Conservation (phyloP, 495 filamentous ascomycete genomes). For the Annulohypoxylon moriforme region DNA sequence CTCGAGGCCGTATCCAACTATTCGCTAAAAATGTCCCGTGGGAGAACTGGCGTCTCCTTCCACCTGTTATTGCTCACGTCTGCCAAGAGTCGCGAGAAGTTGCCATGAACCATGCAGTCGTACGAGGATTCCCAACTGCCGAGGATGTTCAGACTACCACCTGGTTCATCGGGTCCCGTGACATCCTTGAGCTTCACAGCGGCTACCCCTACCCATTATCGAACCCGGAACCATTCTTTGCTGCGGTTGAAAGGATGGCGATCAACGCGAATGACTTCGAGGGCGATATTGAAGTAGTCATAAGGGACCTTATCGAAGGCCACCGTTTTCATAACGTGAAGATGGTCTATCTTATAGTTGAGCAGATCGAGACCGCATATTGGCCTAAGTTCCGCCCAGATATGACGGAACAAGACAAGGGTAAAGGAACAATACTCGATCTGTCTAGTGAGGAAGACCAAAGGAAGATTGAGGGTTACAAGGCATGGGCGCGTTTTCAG, state of each 20-base stretch:
- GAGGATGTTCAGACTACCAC: constrained; percentile 46
- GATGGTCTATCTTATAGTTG: constrained; percentile 45
- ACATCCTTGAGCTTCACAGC: constrained; percentile 47
- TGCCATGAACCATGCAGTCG: constrained; percentile 38
- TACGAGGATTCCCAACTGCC: constrained; percentile 47
- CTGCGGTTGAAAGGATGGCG: constrained; percentile 39
- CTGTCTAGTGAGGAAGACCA: constrained; percentile 41
- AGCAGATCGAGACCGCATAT: constrained; percentile 47
- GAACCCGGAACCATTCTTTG: constrained; percentile 48
- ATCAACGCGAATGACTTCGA: constrained; percentile 43
- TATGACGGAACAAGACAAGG: constrained; percentile 46
- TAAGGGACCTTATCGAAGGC: constrained; percentile 41
- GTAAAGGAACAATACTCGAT: constrained; percentile 47
- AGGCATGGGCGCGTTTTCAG: constrained; percentile 46
- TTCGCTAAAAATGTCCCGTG: constrained; percentile 48
- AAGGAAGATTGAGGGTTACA: constrained; percentile 44
- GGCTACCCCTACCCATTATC: constrained; percentile 48
- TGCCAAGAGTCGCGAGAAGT: constrained; percentile 45
- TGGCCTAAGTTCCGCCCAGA: constrained; percentile 47
- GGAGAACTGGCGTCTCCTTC: constrained; percentile 47
- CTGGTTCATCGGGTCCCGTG: constrained; percentile 46
- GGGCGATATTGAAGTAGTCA: constrained; percentile 38
- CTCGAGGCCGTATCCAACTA: constrained; percentile 45
- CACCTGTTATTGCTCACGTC: constrained; percentile 43
- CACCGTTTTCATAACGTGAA: constrained; percentile 43